Base-by-base conservation (phyloP, 192 early-diverging fungal species). In the Backusella sp. region DNA sequence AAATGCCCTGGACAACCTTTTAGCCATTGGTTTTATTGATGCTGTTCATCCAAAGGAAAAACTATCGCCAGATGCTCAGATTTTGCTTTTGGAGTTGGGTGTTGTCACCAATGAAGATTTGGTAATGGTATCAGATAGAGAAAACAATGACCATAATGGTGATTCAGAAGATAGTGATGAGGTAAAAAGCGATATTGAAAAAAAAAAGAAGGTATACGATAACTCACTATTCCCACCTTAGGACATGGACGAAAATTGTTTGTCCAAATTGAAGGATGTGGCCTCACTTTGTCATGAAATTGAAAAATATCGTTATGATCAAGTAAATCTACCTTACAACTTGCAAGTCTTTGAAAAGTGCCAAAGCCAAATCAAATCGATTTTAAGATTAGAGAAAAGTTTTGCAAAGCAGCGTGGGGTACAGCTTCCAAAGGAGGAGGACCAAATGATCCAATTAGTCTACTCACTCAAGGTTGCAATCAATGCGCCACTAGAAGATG, bases 361-460 rank as follows among this genome's bases (percentile, higher is more conserved):
- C 12, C 82, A 77, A 28, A 71, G 74, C 15, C 82, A 83, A 46
- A 80, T 83, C 39, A 72, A 76, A 8, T 77, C 76, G n/a, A 83
- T 83, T 34, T 62, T 83, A 23, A 72, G 76, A 44, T 66, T 76
- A 8, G 78, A 83, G 35, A 39, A 80, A 59, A 80, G 78, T 37
- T 80, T 80, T 71, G 78, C 82, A 30, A 53, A 44, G 14, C 78
- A 83, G 35, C 78, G 77, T 28, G 78, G 76, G 30, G 73, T 80
- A 46, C 37, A 76, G 17, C 56, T 83, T n/a, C 42, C 72, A 6
- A 67, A 66, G 17, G 78, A 80, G 17, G 82, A 83, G 34, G 82
- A 83, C 17, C 77, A 83, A 73, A 79, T 83, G 82, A 79, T 83
- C 19, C 82, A 83, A 39, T 65, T 83, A 26, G 78, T 83, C 1